These are phyloP conservation scores for Dillenia turbinata DNA, from an alignment of 164 flowering plant species.

Conservation along the genomic window DNA sequence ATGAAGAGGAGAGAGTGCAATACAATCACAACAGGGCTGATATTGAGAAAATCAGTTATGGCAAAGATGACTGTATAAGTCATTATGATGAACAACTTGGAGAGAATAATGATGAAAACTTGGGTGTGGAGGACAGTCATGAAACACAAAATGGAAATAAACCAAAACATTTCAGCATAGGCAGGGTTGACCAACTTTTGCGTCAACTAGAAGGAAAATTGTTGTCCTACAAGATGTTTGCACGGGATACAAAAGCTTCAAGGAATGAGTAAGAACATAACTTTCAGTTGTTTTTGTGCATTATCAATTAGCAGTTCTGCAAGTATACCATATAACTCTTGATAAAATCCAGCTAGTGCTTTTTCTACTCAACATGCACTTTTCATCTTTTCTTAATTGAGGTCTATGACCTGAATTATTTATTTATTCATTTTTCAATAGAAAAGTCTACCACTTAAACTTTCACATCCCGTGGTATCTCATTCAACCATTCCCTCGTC, in stretches of 20 bases:
- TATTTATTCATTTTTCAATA: no score
- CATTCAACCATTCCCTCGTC: no score
- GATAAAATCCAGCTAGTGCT: no score
- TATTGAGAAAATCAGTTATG: constrained; percentile 6
- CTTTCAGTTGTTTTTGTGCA: background rate
- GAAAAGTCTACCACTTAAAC: no score
- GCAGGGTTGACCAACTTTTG: constrained; percentile 60
- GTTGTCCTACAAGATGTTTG: constrained; percentile 87
- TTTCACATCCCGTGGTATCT: no score
- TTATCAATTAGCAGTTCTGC: no score
- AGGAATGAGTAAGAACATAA: constrained; percentile 65
- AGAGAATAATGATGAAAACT: constrained; percentile 18
- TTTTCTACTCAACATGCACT: no score
- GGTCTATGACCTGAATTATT: no score
- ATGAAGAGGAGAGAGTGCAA: constrained; percentile 24
- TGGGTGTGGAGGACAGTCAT: constrained; percentile 12
- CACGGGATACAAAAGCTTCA: constrained; percentile 93
- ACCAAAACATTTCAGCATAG: constrained; percentile 51
- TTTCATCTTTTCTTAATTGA: no score
- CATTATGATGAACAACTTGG: constrained; percentile 15
- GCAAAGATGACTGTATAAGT: constrained; percentile 10
- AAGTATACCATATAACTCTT: no score
- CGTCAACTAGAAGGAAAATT: constrained; percentile 74
- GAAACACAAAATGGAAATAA: constrained; percentile 36
- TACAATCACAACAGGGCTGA: constrained; percentile 9